Evolutionary conservation across 257 asterid species (phyloP).

Genomic region (Solanum lycopersicoides): DNA sequence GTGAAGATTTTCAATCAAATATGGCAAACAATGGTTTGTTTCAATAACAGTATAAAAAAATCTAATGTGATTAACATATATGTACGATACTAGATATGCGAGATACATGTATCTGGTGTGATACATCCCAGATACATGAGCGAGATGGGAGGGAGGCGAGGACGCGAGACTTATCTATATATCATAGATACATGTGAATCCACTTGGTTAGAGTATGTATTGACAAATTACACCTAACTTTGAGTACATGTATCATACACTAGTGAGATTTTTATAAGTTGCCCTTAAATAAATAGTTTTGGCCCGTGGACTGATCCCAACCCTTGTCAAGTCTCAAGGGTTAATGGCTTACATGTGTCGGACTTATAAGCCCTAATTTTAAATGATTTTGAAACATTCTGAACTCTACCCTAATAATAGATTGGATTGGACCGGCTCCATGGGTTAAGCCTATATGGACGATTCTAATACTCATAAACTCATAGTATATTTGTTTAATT

Average conservation of each 20-base stretch:
- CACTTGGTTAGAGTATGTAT: background rate
- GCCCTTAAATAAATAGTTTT: background rate
- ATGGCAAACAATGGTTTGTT: background rate
- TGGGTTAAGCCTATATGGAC: no score
- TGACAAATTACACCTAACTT: background rate
- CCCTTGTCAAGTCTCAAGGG: no score
- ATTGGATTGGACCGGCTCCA: no score
- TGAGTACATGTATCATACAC: background rate
- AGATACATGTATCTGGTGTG: no score
- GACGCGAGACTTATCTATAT: background rate
- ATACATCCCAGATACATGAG: no score
- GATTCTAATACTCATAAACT: background rate
- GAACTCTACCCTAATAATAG: no score
- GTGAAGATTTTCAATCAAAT: background rate
- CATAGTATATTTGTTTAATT: background rate
- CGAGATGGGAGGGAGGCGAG: background rate
- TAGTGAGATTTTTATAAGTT: background rate
- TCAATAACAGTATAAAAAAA: background rate
- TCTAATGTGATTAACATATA: background rate
- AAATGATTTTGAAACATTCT: no score
- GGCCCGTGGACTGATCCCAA: background rate
- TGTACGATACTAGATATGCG: no score
- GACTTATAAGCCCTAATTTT: no score
- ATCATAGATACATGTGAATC: background rate
- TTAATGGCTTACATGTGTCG: fast-evolving